Percentiles rank a stretch among this genome's conserved stretches.
These are phyloP conservation scores for Pestalotiopsis sp. DNA, from an alignment of 2,329 filamentous ascomycete species.

Conservation along the genomic window DNA sequence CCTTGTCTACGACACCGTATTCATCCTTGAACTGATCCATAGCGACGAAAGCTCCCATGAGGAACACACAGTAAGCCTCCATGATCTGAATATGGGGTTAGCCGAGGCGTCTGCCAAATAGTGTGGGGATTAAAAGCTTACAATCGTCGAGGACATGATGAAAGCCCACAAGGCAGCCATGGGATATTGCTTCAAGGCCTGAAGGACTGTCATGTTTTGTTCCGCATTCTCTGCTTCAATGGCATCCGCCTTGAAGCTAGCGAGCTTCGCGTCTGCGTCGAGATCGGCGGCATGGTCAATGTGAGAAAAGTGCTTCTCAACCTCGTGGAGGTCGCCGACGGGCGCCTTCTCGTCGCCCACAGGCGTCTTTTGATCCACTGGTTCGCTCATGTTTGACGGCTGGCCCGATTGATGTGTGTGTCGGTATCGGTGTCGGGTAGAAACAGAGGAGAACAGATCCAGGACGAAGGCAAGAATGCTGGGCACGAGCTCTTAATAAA, in stretches of 20 bases:
- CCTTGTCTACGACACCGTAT: constrained; percentile 43
- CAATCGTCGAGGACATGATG: constrained; percentile 39
- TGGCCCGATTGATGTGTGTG: too few species aligned
- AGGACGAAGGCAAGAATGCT: too few species aligned
- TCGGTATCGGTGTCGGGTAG: too few species aligned
- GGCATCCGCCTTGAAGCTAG: constrained; percentile 50
- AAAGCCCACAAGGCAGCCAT: constrained; percentile 40
- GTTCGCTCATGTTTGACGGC: too few species aligned
- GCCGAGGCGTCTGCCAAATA: constrained; percentile 7
- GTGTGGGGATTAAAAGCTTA: constrained; percentile 28
- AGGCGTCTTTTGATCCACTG: too few species aligned
- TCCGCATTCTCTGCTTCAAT: constrained; percentile 54
- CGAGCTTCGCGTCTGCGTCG: constrained; percentile 37
- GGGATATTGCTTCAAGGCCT: constrained; percentile 34
- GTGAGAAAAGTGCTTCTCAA: neutral
- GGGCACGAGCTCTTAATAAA: too few species aligned
- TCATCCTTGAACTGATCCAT: constrained; percentile 42
- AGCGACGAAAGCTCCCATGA: constrained; percentile 60
- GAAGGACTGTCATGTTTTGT: constrained; percentile 33
- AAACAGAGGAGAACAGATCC: too few species aligned
- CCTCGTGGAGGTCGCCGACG: too few species aligned
- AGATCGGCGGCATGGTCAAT: constrained; percentile 9
- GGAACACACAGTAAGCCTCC: constrained; percentile 64
- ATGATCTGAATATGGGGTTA: constrained; percentile 49
- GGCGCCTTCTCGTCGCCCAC: too few species aligned